A percentile compares a stretch with the other conserved stretches of the same genome.
These are phyloP conservation scores for Penicillium dipodomyicola DNA, from an alignment of 495 filamentous ascomycete species.

Conservation along the genomic window DNA sequence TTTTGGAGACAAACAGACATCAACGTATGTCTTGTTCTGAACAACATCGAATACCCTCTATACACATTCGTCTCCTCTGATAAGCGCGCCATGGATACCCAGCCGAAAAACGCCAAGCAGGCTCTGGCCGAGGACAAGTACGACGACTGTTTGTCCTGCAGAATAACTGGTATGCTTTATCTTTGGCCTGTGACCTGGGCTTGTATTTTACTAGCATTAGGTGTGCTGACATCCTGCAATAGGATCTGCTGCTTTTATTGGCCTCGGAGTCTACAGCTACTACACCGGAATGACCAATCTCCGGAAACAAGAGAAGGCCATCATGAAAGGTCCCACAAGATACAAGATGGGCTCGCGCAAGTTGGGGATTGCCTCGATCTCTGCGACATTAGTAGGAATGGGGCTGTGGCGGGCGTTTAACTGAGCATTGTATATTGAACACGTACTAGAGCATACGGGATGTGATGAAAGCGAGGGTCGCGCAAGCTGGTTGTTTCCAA, in stretches of 20 bases:
- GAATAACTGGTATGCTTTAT: constrained; percentile 57
- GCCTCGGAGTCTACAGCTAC: constrained; percentile 87
- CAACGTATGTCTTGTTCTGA: not conserved
- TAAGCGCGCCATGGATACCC: constrained; percentile 26
- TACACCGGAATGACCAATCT: constrained; percentile 76
- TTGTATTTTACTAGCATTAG: not conserved
- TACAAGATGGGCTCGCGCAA: constrained; percentile 75
- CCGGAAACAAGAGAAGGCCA: constrained; percentile 62
- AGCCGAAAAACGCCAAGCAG: constrained; percentile 41
- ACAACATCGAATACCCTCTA: not conserved
- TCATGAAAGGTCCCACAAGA: constrained; percentile 65
- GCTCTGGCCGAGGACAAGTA: constrained; percentile 60
- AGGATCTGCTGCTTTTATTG: constrained; percentile 83
- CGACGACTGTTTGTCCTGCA: constrained; percentile 69
- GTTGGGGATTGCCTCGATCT: constrained; percentile 68
- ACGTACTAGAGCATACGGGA: not conserved
- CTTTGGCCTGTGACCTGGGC: not conserved
- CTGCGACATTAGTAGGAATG: constrained; percentile 65
- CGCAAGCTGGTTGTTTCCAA: constrained; percentile 6
- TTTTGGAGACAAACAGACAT: constrained; percentile 15
- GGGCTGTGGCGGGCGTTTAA: constrained; percentile 61
- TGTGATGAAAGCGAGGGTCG: constrained; percentile 1
- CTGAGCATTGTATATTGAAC: constrained; percentile 28
- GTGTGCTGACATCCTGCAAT: constrained; percentile 11
- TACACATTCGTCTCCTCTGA: constrained; percentile 16